Evolutionary conservation across 441 rosid species (phyloP).

Genomic region (Brassica hybrid): DNA sequence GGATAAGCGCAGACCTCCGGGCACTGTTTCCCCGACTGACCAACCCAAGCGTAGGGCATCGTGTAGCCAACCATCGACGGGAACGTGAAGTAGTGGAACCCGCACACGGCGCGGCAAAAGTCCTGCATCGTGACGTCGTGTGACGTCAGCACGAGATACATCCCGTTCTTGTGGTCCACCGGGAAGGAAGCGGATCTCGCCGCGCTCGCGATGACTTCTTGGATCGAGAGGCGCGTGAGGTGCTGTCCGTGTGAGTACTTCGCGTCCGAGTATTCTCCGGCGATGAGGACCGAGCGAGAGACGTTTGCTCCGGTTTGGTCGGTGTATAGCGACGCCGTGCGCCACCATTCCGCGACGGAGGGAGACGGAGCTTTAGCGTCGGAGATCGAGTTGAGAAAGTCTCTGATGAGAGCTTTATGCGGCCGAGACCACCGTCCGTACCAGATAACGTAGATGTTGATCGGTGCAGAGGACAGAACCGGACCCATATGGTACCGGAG

Average conservation of each 20-base stretch:
- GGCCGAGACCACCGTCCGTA: slow-evolving; percentile 72
- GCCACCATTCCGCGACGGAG: slow-evolving; percentile 87
- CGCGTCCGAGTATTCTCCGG: slow-evolving; percentile 66
- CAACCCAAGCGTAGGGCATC: slow-evolving; percentile 92
- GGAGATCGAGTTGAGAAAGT: slow-evolving; percentile 78
- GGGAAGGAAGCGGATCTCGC: slow-evolving; percentile 72
- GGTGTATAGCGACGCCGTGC: slow-evolving; percentile 72
- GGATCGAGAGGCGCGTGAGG: slow-evolving; percentile 81
- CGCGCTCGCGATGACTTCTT: slow-evolving; percentile 71
- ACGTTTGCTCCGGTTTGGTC: slow-evolving; percentile 93
- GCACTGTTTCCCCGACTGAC: slow-evolving; percentile 78
- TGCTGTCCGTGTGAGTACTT: slow-evolving; percentile 62
- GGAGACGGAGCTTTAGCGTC: slow-evolving; percentile 46
- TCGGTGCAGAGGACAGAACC: slow-evolving; percentile 78
- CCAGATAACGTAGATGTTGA: slow-evolving; percentile 85
- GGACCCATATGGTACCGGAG: slow-evolving; percentile 98
- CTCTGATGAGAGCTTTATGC: slow-evolving; percentile 69
- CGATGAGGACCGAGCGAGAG: slow-evolving; percentile 63
- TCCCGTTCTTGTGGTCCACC: slow-evolving; percentile 84
- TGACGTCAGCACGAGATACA: slow-evolving; percentile 73
- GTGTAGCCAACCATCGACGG: slow-evolving; percentile 95
- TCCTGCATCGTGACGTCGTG: slow-evolving; percentile 81
- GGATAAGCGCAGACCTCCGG: slow-evolving; percentile 95
- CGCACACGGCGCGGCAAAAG: slow-evolving; percentile 79
- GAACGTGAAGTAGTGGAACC: slow-evolving; percentile 92